These are phyloP conservation scores for Backusella westeae DNA, from an alignment of 192 early-diverging fungal species.

Conservation along the genomic window DNA sequence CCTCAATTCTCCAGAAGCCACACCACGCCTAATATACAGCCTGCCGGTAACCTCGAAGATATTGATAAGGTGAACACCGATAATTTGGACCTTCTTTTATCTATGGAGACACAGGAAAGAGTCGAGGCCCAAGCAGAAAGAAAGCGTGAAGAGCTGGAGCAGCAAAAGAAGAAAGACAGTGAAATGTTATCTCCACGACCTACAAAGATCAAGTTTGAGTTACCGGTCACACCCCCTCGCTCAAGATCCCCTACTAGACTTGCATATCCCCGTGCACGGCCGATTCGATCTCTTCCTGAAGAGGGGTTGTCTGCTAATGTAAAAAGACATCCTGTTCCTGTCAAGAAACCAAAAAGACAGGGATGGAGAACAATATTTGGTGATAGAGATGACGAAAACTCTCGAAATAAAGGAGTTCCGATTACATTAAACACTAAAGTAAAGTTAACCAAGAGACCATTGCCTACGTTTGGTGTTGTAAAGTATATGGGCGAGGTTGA, in stretches of 20 bases:
- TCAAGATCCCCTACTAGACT: constrained; percentile 21
- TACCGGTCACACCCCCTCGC: constrained; percentile 32
- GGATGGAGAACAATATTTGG: constrained; percentile 22
- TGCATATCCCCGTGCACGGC: constrained; percentile 20
- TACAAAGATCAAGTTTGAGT: constrained; percentile 25
- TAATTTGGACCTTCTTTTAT: constrained; percentile 24
- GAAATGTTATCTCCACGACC: constrained; percentile 18
- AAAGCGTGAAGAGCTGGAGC: constrained; percentile 11
- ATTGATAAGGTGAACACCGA: background rate
- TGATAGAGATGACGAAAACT: constrained; percentile 19
- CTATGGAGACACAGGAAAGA: constrained; percentile 29
- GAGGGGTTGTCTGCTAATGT: background rate
- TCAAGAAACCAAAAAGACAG: constrained; percentile 1
- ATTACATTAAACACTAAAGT: constrained; percentile 21
- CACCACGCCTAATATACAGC: background rate
- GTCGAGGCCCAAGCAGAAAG: constrained; percentile 23
- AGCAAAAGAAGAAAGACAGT: constrained; percentile 12
- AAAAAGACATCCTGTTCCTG: background rate
- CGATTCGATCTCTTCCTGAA: constrained; percentile 17
- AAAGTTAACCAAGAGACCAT: constrained; percentile 22
- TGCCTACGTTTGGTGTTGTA: constrained; percentile 26
- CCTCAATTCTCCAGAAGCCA: background rate
- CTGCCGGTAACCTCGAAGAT: background rate
- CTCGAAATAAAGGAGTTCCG: background rate
- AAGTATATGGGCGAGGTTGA: constrained; percentile 24